Base-by-base conservation (phyloP, 2,329 filamentous ascomycete genomes). In the Fusarium sp. region DNA sequence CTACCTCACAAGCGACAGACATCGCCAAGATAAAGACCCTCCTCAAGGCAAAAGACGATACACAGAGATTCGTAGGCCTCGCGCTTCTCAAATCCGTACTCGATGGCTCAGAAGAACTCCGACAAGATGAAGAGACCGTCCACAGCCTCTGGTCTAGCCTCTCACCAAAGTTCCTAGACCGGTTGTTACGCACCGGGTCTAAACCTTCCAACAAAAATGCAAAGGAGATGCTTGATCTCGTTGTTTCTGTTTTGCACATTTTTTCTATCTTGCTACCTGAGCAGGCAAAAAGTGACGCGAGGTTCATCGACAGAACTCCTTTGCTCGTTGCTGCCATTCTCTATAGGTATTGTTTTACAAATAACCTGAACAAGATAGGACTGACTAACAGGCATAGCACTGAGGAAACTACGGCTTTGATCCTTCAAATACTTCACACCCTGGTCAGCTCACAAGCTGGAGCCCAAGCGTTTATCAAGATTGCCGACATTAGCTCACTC, bases 41-140 rank as follows among this genome's bases (percentile, higher is more conserved):
- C 3, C 82, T 92, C 33, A 80, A 81, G 58, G 78, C 86, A 58
- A 88, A 87, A 65, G 85, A 91, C 74, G 89, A 92, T 74, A 91
- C 90, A 0, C 87, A 88, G 18, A 85, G 87, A 73, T 91, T 92
- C 70, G 89, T 91, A 38, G 90, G 89, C 7, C 81, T 92, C 20
- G 87, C 89, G 1, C 82, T 91, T 20, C 82, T 91, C 55, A 90
- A 89, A 73, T 86, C 87, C n/a, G 79, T 90, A 11, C 82, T 92
- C 31, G 89, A 91, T 76, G 88, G 87, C 74, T 84, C 86, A 6
- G 78, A 82, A 20, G 77, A 82, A n/a, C 77, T 89, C 20, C 82
- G 82, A 46, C 77, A 83, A 57, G 82, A 89, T 76, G 79, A 82
- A 9, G 77, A 77, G 2, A 75, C 74, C 7, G 73, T 90, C 4